phyloP scores from a whole-genome alignment of 495 filamentous ascomycete genomes.

The Parmelia sp. region DNA sequence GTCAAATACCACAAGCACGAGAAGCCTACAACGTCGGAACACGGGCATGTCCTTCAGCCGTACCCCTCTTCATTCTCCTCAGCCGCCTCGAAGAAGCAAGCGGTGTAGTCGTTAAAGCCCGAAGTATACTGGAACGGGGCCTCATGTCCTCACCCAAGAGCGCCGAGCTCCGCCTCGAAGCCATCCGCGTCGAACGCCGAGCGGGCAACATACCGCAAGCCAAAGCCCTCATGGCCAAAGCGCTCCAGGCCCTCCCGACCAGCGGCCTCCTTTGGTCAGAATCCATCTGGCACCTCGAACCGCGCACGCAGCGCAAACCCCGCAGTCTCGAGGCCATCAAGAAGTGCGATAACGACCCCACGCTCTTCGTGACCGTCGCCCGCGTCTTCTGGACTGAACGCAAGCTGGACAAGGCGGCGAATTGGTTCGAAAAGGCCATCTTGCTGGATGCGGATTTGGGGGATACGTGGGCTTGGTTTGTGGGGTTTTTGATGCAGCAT shows the following conservation, averaged over 20 bases:
- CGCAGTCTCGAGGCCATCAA: conserved; percentile 89
- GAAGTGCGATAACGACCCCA: conserved; percentile 87
- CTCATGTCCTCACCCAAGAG: conserved; percentile 79
- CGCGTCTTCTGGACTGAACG: conserved; percentile 74
- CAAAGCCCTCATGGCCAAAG: conserved; percentile 83
- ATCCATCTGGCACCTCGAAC: conserved; percentile 88
- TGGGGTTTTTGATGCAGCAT: conserved; percentile 84
- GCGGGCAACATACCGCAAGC: conserved; percentile 77
- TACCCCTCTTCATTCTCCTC: conserved; percentile 84
- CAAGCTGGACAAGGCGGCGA: conserved; percentile 81
- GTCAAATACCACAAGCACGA: conserved; percentile 72
- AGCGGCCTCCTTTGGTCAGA: conserved; percentile 90
- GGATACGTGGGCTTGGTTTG: conserved; percentile 98
- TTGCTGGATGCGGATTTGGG: conserved; percentile 77
- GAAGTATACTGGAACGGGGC: conserved; percentile 84
- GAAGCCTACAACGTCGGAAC: conserved; percentile 89
- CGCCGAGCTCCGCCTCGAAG: conserved; percentile 82
- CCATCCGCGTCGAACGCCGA: conserved; percentile 85
- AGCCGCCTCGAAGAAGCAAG: conserved; percentile 79
- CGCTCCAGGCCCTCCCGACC: conserved; percentile 82
- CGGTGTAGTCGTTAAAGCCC: conserved; percentile 82
- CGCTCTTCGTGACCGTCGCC: conserved; percentile 70
- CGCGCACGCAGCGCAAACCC: conserved; percentile 84
- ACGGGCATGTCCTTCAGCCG: conserved; percentile 72
- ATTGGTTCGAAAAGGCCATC: conserved; percentile 95